Percentiles rank a stretch among this genome's conserved stretches.
phyloP scores from a whole-genome alignment of 148 eudicot genomes.

The Rhododendron simsii region DNA sequence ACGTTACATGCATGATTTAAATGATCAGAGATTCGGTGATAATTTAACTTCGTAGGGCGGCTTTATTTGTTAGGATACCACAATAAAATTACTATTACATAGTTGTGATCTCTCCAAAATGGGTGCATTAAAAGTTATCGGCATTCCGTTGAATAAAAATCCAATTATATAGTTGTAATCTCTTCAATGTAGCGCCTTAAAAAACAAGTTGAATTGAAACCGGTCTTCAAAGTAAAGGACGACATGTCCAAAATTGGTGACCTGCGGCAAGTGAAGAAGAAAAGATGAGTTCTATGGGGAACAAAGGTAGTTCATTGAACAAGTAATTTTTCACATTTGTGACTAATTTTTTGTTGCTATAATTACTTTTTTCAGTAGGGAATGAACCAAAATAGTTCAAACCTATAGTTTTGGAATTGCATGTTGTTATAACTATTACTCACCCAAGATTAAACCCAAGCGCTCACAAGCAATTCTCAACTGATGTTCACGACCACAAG shows the following conservation, averaged over 20 bases:
- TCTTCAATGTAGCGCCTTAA: not conserved
- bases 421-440: too few species aligned
- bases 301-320: too few species aligned
- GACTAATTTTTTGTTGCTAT: too few species aligned
- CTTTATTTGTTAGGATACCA: not conserved
- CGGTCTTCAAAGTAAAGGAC: not conserved
- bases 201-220: not conserved
- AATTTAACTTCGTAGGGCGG: not conserved
- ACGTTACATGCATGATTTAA: too few species aligned
- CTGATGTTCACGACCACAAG: too few species aligned
- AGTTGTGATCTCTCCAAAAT: not conserved
- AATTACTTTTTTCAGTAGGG: too few species aligned
- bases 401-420: too few species aligned
- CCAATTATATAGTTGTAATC: not conserved
- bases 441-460: too few species aligned
- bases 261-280: not conserved
- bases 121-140: not conserved
- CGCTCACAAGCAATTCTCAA: too few species aligned
- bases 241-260: not conserved
- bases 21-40: not conserved
- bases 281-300: too few species aligned
- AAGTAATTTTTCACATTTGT: too few species aligned
- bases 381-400: too few species aligned
- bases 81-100: not conserved
- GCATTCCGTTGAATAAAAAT: not conserved